Conservation (phyloP, 495 filamentous ascomycete species). For the Talaromyces ruber region DNA sequence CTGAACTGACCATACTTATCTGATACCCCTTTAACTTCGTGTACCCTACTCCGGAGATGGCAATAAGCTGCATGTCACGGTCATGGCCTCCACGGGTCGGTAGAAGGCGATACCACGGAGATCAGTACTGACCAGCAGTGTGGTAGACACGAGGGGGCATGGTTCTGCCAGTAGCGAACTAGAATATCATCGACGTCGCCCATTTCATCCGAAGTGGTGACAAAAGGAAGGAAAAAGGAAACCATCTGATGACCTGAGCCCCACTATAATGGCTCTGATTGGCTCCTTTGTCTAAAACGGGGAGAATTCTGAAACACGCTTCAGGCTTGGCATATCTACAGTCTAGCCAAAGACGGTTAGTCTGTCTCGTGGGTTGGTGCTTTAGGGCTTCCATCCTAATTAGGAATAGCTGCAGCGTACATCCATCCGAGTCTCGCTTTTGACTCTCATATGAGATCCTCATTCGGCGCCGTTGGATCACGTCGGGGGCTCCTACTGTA, state of each 20-base stretch:
- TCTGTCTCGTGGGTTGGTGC: neutral
- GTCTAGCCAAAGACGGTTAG: neutral
- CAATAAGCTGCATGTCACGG: neutral
- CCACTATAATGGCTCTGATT: neutral
- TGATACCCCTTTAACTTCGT: neutral
- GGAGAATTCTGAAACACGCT: constrained; percentile 17
- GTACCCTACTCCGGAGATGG: neutral
- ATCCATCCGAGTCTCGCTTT: neutral
- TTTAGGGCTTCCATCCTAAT: neutral
- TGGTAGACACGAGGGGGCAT: neutral
- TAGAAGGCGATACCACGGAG: neutral
- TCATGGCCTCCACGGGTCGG: neutral
- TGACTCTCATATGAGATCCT: neutral
- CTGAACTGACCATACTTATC: neutral
- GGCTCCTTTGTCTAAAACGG: neutral
- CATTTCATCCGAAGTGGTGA: neutral
- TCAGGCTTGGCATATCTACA: neutral
- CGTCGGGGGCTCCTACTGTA: neutral
- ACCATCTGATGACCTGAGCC: neutral
- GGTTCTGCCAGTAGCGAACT: too few species aligned
- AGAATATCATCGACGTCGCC: neutral
- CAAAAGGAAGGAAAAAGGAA: neutral
- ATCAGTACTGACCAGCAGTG: neutral
- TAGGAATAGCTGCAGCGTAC: neutral
- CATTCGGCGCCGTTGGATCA: neutral